These are phyloP conservation scores for Suillus weaverae DNA, from an alignment of 768 basidiomycete genomes.

Conservation along the genomic window DNA sequence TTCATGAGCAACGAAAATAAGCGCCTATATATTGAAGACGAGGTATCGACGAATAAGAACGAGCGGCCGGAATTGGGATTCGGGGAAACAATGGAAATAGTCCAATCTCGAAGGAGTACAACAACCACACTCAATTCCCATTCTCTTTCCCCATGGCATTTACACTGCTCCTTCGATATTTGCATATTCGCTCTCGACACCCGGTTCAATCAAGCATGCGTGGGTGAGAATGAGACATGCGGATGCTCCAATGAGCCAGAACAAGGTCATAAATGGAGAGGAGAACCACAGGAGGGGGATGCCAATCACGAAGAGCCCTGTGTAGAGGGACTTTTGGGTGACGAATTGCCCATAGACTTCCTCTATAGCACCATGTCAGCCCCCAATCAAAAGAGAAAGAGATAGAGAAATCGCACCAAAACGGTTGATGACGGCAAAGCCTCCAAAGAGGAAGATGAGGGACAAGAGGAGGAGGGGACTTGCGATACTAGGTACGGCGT, in stretches of 20 bases:
- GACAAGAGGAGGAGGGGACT: constrained; percentile 83
- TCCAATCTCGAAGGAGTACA: constrained; percentile 4
- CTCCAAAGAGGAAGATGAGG: constrained; percentile 85
- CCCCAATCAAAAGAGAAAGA: background rate
- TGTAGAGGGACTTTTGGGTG: constrained; percentile 90
- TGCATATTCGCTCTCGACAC: constrained; percentile 92
- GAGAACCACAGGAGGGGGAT: constrained; percentile 83
- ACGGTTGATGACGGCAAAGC: constrained; percentile 85
- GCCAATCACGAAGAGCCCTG: constrained; percentile 86
- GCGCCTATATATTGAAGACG: background rate
- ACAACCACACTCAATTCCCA: background rate
- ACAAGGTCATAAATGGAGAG: constrained; percentile 78
- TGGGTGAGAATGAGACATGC: constrained; percentile 83
- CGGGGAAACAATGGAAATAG: background rate
- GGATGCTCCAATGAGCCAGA: constrained; percentile 93
- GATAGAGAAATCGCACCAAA: constrained; percentile 58
- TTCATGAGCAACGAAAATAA: background rate
- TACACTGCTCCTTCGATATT: constrained; percentile 69
- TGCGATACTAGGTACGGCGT: constrained; percentile 54
- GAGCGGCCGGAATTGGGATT: background rate
- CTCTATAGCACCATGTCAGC: background rate
- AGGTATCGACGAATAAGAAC: constrained; percentile 1
- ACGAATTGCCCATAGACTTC: constrained; percentile 40
- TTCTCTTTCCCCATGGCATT: background rate
- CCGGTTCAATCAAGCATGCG: constrained; percentile 88